phyloP scores from a whole-genome alignment of 2,329 filamentous ascomycete genomes.

The Whalleya microplaca region DNA sequence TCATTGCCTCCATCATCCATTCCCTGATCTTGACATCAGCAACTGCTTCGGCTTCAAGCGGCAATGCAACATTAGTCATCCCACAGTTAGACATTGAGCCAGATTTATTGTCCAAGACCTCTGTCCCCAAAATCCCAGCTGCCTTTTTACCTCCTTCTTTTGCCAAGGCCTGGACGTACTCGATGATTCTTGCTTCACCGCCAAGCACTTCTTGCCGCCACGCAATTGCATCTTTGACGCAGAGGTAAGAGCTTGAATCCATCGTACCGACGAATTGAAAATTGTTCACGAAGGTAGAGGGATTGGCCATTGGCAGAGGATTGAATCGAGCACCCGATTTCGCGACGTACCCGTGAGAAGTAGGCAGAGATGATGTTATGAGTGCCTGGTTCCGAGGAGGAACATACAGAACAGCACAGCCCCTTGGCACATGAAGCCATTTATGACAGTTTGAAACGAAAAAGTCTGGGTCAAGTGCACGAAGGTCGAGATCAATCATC shows the following conservation, averaged over 20 bases:
- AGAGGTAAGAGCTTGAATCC: constrained; percentile 74
- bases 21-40: constrained; percentile 47
- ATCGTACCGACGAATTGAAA: constrained; percentile 80
- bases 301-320: constrained; percentile 49
- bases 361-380: constrained; percentile 75
- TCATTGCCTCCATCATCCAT: constrained; percentile 61
- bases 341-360: constrained; percentile 76
- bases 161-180: constrained; percentile 67
- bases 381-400: constrained; percentile 75
- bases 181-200: constrained; percentile 71
- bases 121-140: constrained; percentile 68
- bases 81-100: constrained; percentile 67
- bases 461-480: constrained; percentile 75
- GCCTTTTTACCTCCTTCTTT: constrained; percentile 63
- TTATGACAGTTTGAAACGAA: constrained; percentile 88
- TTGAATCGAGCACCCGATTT: constrained; percentile 36
- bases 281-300: constrained; percentile 65
- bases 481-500: constrained; percentile 73
- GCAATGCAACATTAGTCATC: constrained; percentile 75
- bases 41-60: constrained; percentile 50
- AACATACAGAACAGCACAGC: constrained; percentile 81
- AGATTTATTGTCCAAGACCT: constrained; percentile 69
- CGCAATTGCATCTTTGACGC: constrained; percentile 69
- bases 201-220: constrained; percentile 73
- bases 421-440: constrained; percentile 83